These are phyloP conservation scores for Paecilomyces dactylethromorphus DNA, from an alignment of 2,329 filamentous ascomycete genomes.

Conservation along the genomic window DNA sequence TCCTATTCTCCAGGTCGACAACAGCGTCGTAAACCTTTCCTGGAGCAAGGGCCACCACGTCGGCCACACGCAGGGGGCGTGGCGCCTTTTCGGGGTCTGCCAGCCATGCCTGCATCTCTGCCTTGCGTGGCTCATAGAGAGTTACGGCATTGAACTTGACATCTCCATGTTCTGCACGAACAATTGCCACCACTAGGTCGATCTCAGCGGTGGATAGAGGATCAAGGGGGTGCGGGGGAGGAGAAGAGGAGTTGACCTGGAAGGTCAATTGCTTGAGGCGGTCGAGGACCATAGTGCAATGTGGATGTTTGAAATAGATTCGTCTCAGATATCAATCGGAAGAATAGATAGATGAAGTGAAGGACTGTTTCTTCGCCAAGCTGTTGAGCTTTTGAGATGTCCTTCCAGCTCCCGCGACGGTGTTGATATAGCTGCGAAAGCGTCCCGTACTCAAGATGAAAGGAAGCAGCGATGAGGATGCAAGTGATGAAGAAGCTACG, in stretches of 20 bases:
- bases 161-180: conserved; percentile 63
- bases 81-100: conserved; percentile 54
- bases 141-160: conserved; percentile 84
- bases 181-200: conserved; percentile 58
- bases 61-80: conserved; percentile 65
- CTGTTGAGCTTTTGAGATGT: neutral
- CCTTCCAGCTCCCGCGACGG: neutral
- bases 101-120: conserved; percentile 74
- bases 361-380: neutral
- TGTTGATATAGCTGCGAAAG: neutral
- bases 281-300: conserved; percentile 50
- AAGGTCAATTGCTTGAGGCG: conserved; percentile 58
- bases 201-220: conserved; percentile 70
- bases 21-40: conserved; percentile 77
- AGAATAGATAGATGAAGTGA: neutral
- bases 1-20: conserved; percentile 62
- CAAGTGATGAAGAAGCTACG: neutral
- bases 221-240: conserved; percentile 66
- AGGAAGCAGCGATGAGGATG: neutral
- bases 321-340: neutral
- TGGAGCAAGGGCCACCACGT: conserved; percentile 73
- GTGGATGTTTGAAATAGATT: neutral
- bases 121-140: conserved; percentile 77
- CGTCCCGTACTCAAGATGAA: neutral
- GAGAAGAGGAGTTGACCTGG: conserved; percentile 51